Percentiles rank a stretch among this genome's conserved stretches.
Evolutionary conservation across 371 early-diverging fungal species (phyloP).

Genomic region (Thermomucor indicae-seudaticae): DNA sequence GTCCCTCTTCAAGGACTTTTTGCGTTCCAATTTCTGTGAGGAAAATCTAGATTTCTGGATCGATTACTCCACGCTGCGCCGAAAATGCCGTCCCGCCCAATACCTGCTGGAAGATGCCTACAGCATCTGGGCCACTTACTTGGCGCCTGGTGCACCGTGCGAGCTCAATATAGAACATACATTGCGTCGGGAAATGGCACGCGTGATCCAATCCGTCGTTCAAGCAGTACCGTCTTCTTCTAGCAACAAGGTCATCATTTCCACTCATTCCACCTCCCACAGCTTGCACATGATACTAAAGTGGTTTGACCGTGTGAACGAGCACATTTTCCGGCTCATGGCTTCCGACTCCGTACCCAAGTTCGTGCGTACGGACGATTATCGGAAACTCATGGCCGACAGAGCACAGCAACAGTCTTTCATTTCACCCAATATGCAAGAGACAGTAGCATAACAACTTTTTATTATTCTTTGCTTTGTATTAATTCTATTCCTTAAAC

Average conservation of each 20-base stretch:
- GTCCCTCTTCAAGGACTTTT: constrained; percentile 60
- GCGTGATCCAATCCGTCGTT: constrained; percentile 38
- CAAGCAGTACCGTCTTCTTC: constrained; percentile 24
- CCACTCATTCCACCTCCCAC: constrained; percentile 31
- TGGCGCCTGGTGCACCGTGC: constrained; percentile 48
- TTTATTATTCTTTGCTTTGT: too few relatives aligned
- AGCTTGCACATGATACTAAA: constrained; percentile 44
- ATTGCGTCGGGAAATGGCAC: constrained; percentile 41
- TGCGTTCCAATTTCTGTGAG: constrained; percentile 66
- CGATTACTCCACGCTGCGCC: constrained; percentile 42
- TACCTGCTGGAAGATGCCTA: constrained; percentile 58
- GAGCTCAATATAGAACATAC: constrained; percentile 62
- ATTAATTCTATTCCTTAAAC: too few relatives aligned
- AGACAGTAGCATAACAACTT: too few relatives aligned
- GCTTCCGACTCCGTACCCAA: constrained; percentile 82
- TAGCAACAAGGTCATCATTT: constrained; percentile 31
- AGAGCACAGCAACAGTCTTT: constrained; percentile 1
- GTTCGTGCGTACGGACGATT: constrained; percentile 67
- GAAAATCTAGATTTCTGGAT: constrained; percentile 71
- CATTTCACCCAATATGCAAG: too few relatives aligned
- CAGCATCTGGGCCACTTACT: constrained; percentile 55
- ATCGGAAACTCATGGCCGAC: constrained; percentile 24
- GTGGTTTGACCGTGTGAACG: constrained; percentile 61
- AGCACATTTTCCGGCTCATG: constrained; percentile 71
- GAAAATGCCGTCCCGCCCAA: constrained; percentile 36